These are phyloP conservation scores for Zymoseptoria ardabiliae DNA, from an alignment of 2,329 filamentous ascomycete genomes.

Conservation along the genomic window DNA sequence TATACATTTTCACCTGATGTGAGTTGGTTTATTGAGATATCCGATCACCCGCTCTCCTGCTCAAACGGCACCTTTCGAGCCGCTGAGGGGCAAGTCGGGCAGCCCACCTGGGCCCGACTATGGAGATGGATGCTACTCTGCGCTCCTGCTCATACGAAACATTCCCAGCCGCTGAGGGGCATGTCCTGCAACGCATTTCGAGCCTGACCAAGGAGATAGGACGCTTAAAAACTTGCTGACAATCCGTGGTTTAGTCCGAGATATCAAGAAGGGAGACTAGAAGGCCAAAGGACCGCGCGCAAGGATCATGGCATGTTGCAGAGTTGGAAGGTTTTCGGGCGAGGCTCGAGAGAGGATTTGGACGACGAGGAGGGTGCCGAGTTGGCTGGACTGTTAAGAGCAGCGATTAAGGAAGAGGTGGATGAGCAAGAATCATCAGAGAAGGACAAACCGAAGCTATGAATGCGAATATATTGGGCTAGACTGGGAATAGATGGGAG, in stretches of 20 bases:
- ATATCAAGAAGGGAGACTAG: slow-evolving; percentile 47
- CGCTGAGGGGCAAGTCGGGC: too few species aligned
- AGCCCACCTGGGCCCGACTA: too few species aligned
- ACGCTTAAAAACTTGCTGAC: neutral
- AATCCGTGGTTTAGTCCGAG: slow-evolving; percentile 45
- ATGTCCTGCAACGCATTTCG: too few species aligned
- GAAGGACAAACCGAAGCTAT: slow-evolving; percentile 5
- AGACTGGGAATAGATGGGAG: neutral
- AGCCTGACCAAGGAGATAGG: too few species aligned
- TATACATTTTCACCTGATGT: slow-evolving; percentile 87
- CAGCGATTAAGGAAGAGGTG: slow-evolving; percentile 27
- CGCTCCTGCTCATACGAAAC: too few species aligned
- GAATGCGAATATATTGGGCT: neutral
- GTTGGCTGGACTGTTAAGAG: slow-evolving; percentile 48
- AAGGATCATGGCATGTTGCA: slow-evolving; percentile 36
- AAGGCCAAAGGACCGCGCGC: slow-evolving; percentile 46
- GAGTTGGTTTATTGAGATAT: neutral
- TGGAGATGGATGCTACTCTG: too few species aligned
- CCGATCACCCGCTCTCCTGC: too few species aligned
- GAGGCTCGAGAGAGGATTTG: slow-evolving; percentile 63
- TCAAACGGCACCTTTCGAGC: too few species aligned
- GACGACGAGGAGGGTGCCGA: slow-evolving; percentile 64
- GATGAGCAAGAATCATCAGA: slow-evolving; percentile 1
- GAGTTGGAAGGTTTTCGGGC: slow-evolving; percentile 78
- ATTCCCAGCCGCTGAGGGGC: too few species aligned